These are phyloP conservation scores for Monilinia polystroma DNA, from an alignment of 2,329 filamentous ascomycete species.

Conservation along the genomic window DNA sequence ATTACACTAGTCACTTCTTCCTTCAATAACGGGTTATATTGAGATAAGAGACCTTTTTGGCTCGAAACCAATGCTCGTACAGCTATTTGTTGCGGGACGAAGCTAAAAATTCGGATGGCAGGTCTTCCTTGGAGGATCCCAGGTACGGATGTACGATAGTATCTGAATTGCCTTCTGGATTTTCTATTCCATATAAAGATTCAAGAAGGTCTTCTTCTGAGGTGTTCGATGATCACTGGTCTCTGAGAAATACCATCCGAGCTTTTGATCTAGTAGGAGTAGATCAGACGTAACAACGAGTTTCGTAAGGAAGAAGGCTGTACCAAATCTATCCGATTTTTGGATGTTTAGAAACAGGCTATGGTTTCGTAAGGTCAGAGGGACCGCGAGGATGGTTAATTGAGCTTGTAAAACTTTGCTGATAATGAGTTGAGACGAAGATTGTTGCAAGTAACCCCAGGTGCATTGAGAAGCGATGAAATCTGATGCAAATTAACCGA, in stretches of 20 bases:
- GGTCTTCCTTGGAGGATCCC: constrained; percentile 35
- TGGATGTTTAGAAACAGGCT: constrained; percentile 49
- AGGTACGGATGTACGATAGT: neutral
- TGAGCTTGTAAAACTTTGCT: neutral
- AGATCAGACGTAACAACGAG: constrained; percentile 48
- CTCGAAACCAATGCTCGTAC: constrained; percentile 30
- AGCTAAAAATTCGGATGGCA: constrained; percentile 29
- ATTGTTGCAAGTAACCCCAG: constrained; percentile 23
- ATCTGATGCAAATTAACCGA: constrained; percentile 8
- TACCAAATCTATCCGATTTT: constrained; percentile 16
- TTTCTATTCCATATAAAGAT: neutral
- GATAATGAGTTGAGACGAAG: constrained; percentile 21
- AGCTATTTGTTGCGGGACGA: constrained; percentile 31
- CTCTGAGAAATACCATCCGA: constrained; percentile 40
- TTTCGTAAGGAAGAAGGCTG: constrained; percentile 42
- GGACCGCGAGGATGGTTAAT: neutral
- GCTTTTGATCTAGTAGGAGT: constrained; percentile 22
- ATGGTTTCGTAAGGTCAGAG: constrained; percentile 44
- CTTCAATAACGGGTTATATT: constrained; percentile 8
- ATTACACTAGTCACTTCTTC: constrained; percentile 1
- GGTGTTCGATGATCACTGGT: constrained; percentile 25
- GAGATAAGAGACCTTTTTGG: neutral
- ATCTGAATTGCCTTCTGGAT: neutral
- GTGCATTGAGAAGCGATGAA: constrained; percentile 24
- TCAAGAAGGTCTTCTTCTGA: neutral